Evolutionary conservation across 257 asterid species (phyloP), one percentile per base, ranked within the genome.

Genomic region (Ajuga chamaepitys): DNA sequence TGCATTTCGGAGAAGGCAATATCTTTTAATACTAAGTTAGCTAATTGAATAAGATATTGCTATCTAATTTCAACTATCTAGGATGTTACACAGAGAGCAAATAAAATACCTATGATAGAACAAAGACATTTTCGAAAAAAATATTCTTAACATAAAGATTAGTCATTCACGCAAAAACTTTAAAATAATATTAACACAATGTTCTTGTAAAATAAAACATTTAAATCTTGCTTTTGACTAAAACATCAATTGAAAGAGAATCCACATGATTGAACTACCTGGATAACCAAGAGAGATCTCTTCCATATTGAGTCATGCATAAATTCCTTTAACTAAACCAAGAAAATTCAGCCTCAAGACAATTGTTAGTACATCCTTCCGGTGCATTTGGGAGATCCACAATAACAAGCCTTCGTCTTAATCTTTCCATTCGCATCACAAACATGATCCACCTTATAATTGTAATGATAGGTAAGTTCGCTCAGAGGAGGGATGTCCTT

Each of bases 401-500:
- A 80, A 48, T 16, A 70, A 75, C 96, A 92, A 9, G 35, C 71
- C 84, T 89, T 92, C 18, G 37, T 71, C 82, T 77, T 87, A 44
- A 85, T 32, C 60, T 87, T 85, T 18, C 97, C 98, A 30, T 75
- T 58, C 0, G 75, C 76, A 72, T 92, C 98, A 59, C 68, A 58
- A 56, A 92, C 80, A 25, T 62, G 76, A 30, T 8, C 37, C 37
- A 30, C 7, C 13, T 61, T 46, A 58, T 86, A 86, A 63, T 85
- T 88, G 56, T 91, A 91, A 62, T 91, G 80, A 55, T 82, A 86
- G 2, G 78, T 67, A 21, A 92, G 80, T 67, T 92, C 98, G 21
- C 77, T 67, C 8, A 80, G 21, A 9, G 87, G 88, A 59, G 83
- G 82, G 54, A 92, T 92, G 54, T 73, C 70, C 30, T 70, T 53